A percentile compares a stretch with the other conserved stretches of the same genome.
Conservation (phyloP, 306 rosid species). For the Pyrus communis region DNA sequence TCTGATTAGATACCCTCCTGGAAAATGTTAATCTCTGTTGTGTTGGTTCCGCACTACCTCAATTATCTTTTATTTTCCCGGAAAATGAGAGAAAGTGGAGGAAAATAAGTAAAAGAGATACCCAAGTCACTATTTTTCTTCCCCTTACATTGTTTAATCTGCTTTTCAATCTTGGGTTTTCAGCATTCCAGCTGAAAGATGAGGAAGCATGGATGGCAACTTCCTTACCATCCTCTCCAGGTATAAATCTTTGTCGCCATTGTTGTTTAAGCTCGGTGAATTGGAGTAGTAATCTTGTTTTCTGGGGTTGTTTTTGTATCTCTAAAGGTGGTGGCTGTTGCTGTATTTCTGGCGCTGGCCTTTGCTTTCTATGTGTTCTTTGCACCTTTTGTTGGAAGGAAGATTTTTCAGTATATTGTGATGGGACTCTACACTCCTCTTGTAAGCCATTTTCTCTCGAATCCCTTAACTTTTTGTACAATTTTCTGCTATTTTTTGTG, state of each 20-base stretch:
- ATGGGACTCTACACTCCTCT: conserved; percentile 93
- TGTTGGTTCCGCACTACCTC: conserved; percentile 26
- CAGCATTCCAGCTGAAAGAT: conserved; percentile 39
- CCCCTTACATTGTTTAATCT: conserved; percentile 15
- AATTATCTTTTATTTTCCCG: conserved; percentile 28
- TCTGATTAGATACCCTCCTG: conserved; percentile 5
- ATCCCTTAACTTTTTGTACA: conserved; percentile 1
- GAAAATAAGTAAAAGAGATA: conserved; percentile 1
- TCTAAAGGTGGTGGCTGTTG: conserved; percentile 89
- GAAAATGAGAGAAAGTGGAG: conserved; percentile 30
- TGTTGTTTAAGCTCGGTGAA: neutral
- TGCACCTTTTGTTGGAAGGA: conserved; percentile 92
- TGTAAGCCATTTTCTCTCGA: conserved; percentile 35
- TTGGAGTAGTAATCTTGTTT: neutral
- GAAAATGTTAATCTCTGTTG: conserved; percentile 9
- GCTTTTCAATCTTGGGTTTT: conserved; percentile 10
- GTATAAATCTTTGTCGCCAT: conserved; percentile 21
- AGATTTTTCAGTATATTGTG: conserved; percentile 65
- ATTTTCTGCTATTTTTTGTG: conserved; percentile 6
- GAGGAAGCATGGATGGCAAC: conserved; percentile 98
- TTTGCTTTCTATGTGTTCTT: conserved; percentile 97
- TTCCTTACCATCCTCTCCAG: conserved; percentile 98
- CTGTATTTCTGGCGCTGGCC: conserved; percentile 90
- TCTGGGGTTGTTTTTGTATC: neutral
- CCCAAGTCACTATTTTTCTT: conserved; percentile 16